phyloP scores from a whole-genome alignment of 805 yeast genomes.

The Millerago galiae region DNA sequence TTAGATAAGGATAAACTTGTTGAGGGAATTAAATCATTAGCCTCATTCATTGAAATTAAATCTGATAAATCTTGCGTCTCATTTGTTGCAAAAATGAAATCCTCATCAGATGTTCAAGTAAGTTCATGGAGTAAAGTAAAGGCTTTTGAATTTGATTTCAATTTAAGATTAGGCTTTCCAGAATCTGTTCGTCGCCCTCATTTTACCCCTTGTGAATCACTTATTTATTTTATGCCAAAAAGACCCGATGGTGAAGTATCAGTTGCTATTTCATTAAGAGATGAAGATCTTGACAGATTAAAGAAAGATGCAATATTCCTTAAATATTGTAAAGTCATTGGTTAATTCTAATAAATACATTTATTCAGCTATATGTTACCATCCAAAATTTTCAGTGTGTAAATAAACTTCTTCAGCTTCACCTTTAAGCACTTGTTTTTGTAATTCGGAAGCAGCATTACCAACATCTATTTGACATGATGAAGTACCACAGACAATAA shows the following conservation, averaged over 20 bases:
- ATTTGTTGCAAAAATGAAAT: background rate
- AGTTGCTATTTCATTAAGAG: background rate
- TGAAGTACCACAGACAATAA: slow-evolving; percentile 42
- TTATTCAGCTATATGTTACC: slow-evolving; percentile 17
- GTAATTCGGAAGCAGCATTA: slow-evolving; percentile 34
- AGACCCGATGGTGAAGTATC: background rate
- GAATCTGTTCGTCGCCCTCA: background rate
- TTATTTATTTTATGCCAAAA: background rate
- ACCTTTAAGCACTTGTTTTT: slow-evolving; percentile 25
- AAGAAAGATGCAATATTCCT: background rate
- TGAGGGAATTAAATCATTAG: background rate
- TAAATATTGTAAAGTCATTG: too few relatives aligned
- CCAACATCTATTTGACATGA: slow-evolving; percentile 34
- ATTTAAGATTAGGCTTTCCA: background rate
- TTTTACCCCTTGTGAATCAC: background rate
- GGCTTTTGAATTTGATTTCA: background rate
- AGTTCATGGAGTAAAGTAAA: slow-evolving; percentile 2
- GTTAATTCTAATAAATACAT: too few relatives aligned
- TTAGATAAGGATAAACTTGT: background rate
- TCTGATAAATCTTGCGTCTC: background rate
- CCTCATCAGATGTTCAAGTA: background rate
- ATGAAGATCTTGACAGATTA: background rate
- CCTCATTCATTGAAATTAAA: background rate
- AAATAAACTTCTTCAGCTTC: slow-evolving; percentile 38
- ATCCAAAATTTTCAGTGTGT: slow-evolving; percentile 48